phyloP scores from a whole-genome alignment of 2,329 filamentous ascomycete species.

The Xylariaceae sp. region DNA sequence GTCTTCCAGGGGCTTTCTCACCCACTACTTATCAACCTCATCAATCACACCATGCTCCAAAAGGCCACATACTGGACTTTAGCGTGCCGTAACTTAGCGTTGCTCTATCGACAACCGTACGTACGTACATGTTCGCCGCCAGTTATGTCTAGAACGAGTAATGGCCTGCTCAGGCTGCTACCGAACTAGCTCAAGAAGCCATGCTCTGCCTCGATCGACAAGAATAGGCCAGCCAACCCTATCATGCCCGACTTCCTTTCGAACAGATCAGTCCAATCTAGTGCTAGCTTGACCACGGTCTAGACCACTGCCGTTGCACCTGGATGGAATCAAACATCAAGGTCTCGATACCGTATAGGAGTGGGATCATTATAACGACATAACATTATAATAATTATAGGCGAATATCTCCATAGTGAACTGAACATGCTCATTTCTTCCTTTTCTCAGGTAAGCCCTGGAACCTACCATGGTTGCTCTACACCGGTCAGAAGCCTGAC shows the following conservation, averaged over 20 bases:
- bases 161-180: constrained; percentile 15
- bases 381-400: too few species aligned
- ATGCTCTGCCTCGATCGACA: constrained; percentile 14
- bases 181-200: constrained; percentile 19
- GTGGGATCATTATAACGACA: too few species aligned
- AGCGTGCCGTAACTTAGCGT: not conserved
- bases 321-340: constrained; percentile 14
- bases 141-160: constrained; percentile 13
- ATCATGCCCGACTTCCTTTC: constrained; percentile 9
- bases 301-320: not conserved
- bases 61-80: not conserved
- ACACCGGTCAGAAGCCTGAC: constrained; percentile 14
- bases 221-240: constrained; percentile 15
- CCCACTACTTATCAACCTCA: constrained; percentile 2
- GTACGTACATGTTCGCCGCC: too few species aligned
- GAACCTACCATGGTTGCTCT: constrained; percentile 2
- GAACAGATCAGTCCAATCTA: constrained; percentile 7
- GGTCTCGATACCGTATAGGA: constrained; percentile 10
- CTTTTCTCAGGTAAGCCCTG: not conserved
- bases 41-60: not conserved
- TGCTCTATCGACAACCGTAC: not conserved
- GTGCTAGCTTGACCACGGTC: constrained; percentile 12
- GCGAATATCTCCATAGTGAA: not conserved
- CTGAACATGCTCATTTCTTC: not conserved
- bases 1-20: constrained; percentile 3